phyloP scores from a whole-genome alignment of 2,329 filamentous ascomycete genomes.

The Cladosporium colombiae region DNA sequence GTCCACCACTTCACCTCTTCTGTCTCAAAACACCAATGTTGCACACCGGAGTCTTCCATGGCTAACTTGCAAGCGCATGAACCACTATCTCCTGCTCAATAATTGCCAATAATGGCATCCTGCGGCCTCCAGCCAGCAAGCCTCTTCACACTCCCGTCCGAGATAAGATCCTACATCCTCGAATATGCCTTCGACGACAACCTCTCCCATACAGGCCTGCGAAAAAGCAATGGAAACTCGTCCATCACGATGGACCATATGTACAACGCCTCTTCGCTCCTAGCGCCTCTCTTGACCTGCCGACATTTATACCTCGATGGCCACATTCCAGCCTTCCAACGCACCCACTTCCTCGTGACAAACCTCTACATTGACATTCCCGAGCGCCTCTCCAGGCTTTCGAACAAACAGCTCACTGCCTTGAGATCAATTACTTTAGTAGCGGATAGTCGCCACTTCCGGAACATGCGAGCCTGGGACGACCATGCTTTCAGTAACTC shows the following conservation, averaged over 20 bases:
- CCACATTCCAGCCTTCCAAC: constrained; percentile 37
- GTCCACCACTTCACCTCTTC: neutral
- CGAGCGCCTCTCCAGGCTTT: constrained; percentile 30
- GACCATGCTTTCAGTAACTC: constrained; percentile 37
- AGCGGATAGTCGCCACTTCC: constrained; percentile 35
- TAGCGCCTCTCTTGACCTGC: constrained; percentile 41
- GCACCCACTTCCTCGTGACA: constrained; percentile 40
- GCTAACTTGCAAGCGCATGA: neutral
- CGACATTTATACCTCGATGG: constrained; percentile 42
- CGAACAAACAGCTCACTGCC: constrained; percentile 32
- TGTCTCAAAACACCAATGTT: neutral
- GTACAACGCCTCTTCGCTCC: constrained; percentile 32
- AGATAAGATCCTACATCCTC: constrained; percentile 40
- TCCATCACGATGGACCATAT: constrained; percentile 32
- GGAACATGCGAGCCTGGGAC: constrained; percentile 37
- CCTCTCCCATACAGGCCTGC: constrained; percentile 19
- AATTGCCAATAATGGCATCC: neutral
- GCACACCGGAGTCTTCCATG: neutral
- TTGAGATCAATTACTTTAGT: constrained; percentile 39
- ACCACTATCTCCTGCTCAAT: neutral
- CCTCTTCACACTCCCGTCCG: constrained; percentile 39
- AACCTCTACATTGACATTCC: constrained; percentile 38
- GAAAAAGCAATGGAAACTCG: constrained; percentile 22
- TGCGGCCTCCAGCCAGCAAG: neutral
- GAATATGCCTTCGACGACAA: constrained; percentile 32